Evolutionary conservation across 2,329 filamentous ascomycete genomes (phyloP), one percentile per base, ranked within the genome.

Genomic region (Grosmannia clavigera): DNA sequence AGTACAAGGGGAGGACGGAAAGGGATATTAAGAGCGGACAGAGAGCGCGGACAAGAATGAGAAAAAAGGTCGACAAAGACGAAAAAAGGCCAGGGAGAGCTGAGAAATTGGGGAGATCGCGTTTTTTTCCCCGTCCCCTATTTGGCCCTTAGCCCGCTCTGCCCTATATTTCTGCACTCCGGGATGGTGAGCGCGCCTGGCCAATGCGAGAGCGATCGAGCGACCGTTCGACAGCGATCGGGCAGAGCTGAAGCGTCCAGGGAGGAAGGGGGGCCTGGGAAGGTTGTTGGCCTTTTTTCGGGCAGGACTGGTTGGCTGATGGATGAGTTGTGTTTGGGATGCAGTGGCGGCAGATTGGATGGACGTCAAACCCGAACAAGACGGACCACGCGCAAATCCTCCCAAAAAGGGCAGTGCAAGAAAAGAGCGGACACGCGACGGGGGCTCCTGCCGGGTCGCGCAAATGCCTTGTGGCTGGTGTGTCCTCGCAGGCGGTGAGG

Each of bases 1-100:
- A 62, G 63, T 58, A 59, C 58, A 61, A 61, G 61, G 62, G 66
- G 63, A 66, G 65, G 65, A 22, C 25, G n/a, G 33, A 52, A 25
- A 14, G 7, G 22, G 48, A 35, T 16, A 33, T 16, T n/a, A 16
- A 54, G 54, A 11, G 38, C n/a, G 43, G 55, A 31, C 50, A 59
- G n/a, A 19, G 40, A 59, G 29, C 56, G 31, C 38, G 25, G 40
- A 55, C 16, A 33, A 48, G 12, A 60, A 60, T 27, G 35, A 27
- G 22, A 38, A 38, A 40, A 40, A 43, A 54, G 19, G 51, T 27
- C 46, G 59, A 10, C 10, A 19, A 10, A 35, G 22, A 31, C 6
- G 14, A 29, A 22, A 29, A 22, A 5, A 35, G 35, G 22, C 10
- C 33, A 56, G 38, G 38, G 38, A 56, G 43, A 59, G 57, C 54